Evolutionary conservation across 2,329 filamentous ascomycete species (phyloP), one percentile per base, ranked within the genome.

Genomic region (Gyromitra esculenta): DNA sequence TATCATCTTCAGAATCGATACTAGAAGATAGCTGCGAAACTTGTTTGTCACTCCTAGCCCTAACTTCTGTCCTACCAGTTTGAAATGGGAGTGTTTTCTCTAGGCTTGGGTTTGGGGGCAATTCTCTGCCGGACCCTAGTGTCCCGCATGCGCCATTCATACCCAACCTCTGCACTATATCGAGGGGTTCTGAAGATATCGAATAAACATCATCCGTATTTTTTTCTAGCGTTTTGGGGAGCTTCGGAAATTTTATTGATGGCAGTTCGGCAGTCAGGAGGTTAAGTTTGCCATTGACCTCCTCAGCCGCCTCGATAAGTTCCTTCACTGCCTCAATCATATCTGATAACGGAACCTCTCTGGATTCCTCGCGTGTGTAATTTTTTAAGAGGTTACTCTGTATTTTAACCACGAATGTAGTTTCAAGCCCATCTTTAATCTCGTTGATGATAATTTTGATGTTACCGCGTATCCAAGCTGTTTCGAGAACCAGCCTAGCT

Each of bases 361-460:
- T 43, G 9, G n/a, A 31, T 21, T 41, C 41, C 25, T 63, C 48
- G 13, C 39, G 65, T 71, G 67, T 50, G 25, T 75, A 71, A 21
- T 65, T 64, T 52, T 75, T 71, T 31, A 75, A 59, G 31, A 57
- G 66, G 21, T 57, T 70, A 45, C 67, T 75, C 21, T 65, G 72
- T 41, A 75, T 18, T 41, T 71, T 75, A 35, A 75, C 72, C 31
- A 52, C 37, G 18, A 70, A 75, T 35, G 48, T 64, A 35, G 25
- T 64, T 31, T 75, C 48, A 11, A 41, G 31, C 5, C 66, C 66
- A 43, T 71, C 66, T 31, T 75, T 41, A n/a, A 75, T 63, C 25
- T 75, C 72, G 45, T 59, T 62, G n/a, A 75, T 70, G 18, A 57
- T 64, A 21, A 75, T 65, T 18, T 71, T 75, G 41, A 71, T 75